These are phyloP conservation scores for Albifimbria verrucaria DNA, from an alignment of 2,329 filamentous ascomycete genomes.

Conservation along the genomic window DNA sequence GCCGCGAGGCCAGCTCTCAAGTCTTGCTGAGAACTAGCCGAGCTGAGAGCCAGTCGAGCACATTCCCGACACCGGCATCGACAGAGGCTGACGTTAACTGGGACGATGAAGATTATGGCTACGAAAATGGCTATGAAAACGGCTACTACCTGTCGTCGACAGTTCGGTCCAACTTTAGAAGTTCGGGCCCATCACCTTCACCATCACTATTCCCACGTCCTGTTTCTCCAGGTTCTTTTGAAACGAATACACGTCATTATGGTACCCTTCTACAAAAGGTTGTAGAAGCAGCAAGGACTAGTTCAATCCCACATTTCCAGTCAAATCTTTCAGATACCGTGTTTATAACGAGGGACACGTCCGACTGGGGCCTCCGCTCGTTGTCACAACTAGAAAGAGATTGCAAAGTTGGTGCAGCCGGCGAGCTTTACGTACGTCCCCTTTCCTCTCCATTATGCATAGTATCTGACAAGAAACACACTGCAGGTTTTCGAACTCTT, in stretches of 20 bases:
- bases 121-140: too few species aligned
- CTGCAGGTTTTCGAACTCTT: constrained; percentile 40
- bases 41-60: too few species aligned
- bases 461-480: neutral
- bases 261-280: neutral
- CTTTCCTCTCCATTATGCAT: neutral
- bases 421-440: constrained; percentile 15
- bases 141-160: too few species aligned
- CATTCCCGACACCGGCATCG: too few species aligned
- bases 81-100: too few species aligned
- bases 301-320: neutral
- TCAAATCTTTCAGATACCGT: neutral
- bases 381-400: constrained; percentile 10
- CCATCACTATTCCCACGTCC: neutral
- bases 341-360: neutral
- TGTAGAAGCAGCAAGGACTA: neutral
- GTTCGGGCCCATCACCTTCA: neutral
- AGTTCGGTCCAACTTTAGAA: too few species aligned
- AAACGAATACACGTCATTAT: neutral
- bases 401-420: constrained; percentile 13
- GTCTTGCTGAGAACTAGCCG: too few species aligned
- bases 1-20: too few species aligned
- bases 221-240: neutral
- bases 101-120: too few species aligned
- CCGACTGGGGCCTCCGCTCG: constrained; percentile 4